These are phyloP conservation scores for Coccomyxa sp. DNA, from an alignment of 139 green algal species.

Conservation along the genomic window DNA sequence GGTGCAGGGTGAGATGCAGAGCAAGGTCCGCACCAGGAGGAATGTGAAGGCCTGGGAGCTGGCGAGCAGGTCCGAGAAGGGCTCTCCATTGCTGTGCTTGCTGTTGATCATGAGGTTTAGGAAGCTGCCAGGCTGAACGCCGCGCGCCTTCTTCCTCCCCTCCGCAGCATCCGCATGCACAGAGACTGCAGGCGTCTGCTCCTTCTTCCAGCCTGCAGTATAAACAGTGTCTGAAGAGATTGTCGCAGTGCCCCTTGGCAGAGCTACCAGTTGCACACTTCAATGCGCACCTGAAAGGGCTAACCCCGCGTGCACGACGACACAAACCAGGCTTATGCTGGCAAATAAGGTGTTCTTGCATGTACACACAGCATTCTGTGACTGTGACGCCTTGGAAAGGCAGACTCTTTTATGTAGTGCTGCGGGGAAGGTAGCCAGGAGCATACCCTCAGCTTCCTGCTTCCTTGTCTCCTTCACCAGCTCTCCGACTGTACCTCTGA, in stretches of 20 bases:
- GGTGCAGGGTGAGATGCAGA: no score
- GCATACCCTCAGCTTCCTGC: not conserved
- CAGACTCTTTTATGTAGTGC: no score
- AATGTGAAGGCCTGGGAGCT: constrained; percentile 14
- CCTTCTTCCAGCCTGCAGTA: not conserved
- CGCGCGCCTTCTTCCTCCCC: constrained; percentile 3
- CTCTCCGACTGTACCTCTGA: not conserved
- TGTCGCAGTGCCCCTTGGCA: no score
- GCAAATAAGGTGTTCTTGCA: no score
- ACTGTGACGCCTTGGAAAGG: no score
- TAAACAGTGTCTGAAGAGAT: not conserved
- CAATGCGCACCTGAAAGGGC: no score
- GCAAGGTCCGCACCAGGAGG: no score
- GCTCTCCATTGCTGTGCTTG: not conserved
- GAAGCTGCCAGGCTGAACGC: not conserved
- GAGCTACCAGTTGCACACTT: no score
- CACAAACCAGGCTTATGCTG: no score
- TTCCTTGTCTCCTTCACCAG: not conserved
- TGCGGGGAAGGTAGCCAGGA: no score
- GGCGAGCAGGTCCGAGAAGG: constrained; percentile 5
- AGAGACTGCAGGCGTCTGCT: not conserved
- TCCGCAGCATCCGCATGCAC: not conserved
- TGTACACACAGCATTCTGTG: no score
- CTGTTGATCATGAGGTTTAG: constrained; percentile 5
- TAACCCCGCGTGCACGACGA: no score